Evolutionary conservation across 371 early-diverging fungal genomes (phyloP).

Genomic region (Mortierella sp.): DNA sequence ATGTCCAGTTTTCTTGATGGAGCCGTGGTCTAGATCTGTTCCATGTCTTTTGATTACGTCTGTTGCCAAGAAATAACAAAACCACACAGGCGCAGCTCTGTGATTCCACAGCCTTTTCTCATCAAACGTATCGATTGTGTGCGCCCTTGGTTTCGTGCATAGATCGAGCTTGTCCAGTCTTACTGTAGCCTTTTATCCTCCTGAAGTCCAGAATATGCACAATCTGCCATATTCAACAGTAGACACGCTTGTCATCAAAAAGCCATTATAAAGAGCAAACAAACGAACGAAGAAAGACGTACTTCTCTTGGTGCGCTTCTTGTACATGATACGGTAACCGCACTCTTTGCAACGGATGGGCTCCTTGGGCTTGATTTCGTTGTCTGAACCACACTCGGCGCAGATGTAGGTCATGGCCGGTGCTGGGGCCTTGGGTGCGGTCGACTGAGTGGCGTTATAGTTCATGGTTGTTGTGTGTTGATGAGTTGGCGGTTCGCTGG

Average conservation of each 20-base stretch:
- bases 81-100: not conserved
- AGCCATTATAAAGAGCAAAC: not conserved
- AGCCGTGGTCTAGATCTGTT: not conserved
- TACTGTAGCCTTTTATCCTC: not conserved
- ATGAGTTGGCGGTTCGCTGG: not conserved
- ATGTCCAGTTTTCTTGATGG: not conserved
- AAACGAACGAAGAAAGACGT: slow-evolving; percentile 48
- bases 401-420: slow-evolving; percentile 74
- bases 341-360: slow-evolving; percentile 97
- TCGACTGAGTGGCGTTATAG: slow-evolving; percentile 45
- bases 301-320: slow-evolving; percentile 96
- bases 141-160: not conserved
- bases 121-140: not conserved
- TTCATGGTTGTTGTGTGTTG: slow-evolving; percentile 30
- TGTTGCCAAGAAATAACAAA: slow-evolving; percentile 1
- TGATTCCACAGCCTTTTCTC: not conserved
- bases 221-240: not conserved
- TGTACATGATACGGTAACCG: slow-evolving; percentile 97
- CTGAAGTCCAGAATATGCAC: no score
- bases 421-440: slow-evolving; percentile 63
- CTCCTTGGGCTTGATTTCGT: slow-evolving; percentile 93
- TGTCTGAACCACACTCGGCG: slow-evolving; percentile 90
- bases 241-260: not conserved
- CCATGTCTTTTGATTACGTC: not conserved
- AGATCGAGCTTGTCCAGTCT: not conserved